These are phyloP conservation scores for Chrysosporium keratinophilum DNA, from an alignment of 2,329 filamentous ascomycete species.

Conservation along the genomic window DNA sequence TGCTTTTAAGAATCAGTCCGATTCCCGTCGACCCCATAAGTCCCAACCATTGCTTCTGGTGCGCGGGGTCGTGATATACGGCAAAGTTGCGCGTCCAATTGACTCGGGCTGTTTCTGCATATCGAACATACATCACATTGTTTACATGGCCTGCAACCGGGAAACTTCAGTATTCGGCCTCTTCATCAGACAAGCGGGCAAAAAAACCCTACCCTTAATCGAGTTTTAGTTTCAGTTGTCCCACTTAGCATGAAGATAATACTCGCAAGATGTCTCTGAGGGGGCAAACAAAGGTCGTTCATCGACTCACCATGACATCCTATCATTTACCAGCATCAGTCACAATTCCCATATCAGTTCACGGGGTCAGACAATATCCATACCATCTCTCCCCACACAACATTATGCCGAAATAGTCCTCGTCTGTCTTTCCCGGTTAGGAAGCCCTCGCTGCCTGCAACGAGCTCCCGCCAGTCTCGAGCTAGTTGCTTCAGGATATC, in stretches of 20 bases:
- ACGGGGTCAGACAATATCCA: constrained; percentile 18
- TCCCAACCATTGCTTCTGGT: constrained; percentile 56
- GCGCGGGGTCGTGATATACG: constrained; percentile 48
- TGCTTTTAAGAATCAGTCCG: constrained; percentile 69
- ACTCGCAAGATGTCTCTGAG: not conserved
- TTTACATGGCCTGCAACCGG: constrained; percentile 61
- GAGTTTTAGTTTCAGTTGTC: not conserved
- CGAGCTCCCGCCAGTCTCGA: constrained; percentile 58
- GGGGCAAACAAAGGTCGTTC: not conserved
- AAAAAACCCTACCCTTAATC: constrained; percentile 22
- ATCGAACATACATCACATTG: constrained; percentile 73
- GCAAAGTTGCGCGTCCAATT: constrained; percentile 68
- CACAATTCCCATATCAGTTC: not conserved
- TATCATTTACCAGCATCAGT: constrained; percentile 22
- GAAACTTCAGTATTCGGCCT: not conserved
- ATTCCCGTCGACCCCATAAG: constrained; percentile 56
- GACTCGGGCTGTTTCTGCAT: constrained; percentile 69
- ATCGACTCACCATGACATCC: constrained; percentile 39
- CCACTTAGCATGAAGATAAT: not conserved
- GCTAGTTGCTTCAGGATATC: constrained; percentile 51
- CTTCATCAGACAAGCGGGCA: constrained; percentile 16
- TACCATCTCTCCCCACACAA: constrained; percentile 83
- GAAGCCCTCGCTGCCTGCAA: constrained; percentile 66
- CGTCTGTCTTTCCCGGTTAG: constrained; percentile 52
- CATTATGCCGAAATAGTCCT: constrained; percentile 54